Conservation (phyloP, 2,329 filamentous ascomycete genomes). For the Ceratocystis diversiconidia region DNA sequence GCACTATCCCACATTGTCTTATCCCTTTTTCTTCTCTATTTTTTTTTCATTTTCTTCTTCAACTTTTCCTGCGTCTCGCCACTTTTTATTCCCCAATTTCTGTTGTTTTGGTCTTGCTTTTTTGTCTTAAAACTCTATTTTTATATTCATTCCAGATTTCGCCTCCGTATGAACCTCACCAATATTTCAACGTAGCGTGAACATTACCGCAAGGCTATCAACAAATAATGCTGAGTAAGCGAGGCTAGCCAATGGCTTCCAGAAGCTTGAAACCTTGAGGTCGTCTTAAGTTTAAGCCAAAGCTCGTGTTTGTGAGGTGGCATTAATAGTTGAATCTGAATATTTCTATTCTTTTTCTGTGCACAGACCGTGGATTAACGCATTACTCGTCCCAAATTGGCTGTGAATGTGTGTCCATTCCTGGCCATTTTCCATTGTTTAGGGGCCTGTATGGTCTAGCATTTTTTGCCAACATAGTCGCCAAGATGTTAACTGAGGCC, state of each 20-base stretch:
- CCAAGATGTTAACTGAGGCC: not conserved
- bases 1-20: not conserved
- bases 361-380: not conserved
- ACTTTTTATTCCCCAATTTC: slow-evolving; percentile 7
- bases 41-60: not conserved
- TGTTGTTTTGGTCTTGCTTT: not conserved
- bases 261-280: not conserved
- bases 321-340: not conserved
- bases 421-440: not conserved
- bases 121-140: not conserved
- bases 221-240: slow-evolving; percentile 4
- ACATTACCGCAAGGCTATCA: not conserved
- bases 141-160: not conserved
- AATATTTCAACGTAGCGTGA: not conserved
- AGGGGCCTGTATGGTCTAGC: not conserved
- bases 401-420: not conserved
- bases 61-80: no score
- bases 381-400: not conserved
- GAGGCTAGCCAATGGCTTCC: not conserved
- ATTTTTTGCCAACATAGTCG: not conserved
- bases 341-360: not conserved
- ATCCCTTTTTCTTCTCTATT: not conserved
- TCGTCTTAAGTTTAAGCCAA: no score
- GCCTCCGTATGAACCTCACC: not conserved
- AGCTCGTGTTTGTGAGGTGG: no score